phyloP scores from a whole-genome alignment of 75 land plant genomes.

The Pseudotsuga menziesii region DNA sequence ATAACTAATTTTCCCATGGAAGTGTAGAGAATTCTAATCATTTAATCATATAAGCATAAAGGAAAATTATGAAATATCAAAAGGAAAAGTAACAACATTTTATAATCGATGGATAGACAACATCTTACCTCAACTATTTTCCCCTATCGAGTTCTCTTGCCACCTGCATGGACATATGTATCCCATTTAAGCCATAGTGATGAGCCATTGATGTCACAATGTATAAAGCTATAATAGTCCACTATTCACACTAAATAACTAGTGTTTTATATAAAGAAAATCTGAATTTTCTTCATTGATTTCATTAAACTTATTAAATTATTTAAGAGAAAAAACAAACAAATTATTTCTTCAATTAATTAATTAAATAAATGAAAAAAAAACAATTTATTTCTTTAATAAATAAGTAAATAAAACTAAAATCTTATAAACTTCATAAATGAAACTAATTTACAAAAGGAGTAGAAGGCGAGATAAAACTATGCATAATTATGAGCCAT shows the following conservation, averaged over 20 bases:
- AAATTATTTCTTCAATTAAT: too few species aligned
- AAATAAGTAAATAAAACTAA: too few species aligned
- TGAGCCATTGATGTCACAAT: conserved; percentile 91
- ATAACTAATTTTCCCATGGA: background rate
- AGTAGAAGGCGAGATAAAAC: too few species aligned
- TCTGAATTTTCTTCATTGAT: too few species aligned
- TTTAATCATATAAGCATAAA: background rate
- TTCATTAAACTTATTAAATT: too few species aligned
- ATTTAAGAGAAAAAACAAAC: background rate
- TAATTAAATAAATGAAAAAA: too few species aligned
- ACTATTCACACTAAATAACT: conserved; percentile 8
- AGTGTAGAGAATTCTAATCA: background rate
- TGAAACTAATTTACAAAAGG: too few species aligned
- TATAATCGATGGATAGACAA: background rate
- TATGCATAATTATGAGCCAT: too few species aligned
- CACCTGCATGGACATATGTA: conserved; percentile 95
- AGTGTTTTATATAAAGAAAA: too few species aligned
- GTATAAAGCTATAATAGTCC: conserved; percentile 47
- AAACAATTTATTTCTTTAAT: too few species aligned
- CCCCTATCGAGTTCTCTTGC: conserved; percentile 93
- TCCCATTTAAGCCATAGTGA: conserved; percentile 96
- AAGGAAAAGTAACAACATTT: background rate
- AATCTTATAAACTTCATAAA: too few species aligned
- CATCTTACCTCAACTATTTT: conserved; percentile 85
- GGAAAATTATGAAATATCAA: background rate